Conservation (phyloP, 139 green algal genomes). For the Chlorella sorokiniana region DNA sequence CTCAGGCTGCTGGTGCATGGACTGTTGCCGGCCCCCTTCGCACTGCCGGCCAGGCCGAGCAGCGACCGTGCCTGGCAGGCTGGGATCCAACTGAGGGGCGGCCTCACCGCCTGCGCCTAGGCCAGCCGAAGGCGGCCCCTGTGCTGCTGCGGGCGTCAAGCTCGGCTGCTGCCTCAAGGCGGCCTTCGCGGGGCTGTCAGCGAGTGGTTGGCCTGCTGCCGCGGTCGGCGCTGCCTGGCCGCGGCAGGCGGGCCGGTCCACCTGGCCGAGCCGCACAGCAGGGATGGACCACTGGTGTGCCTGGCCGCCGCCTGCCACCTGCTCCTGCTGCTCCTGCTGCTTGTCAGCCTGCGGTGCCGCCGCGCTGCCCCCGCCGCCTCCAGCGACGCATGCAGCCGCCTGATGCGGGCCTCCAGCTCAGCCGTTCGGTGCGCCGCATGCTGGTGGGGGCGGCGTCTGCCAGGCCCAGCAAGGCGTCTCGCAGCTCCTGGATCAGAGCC, state of each 20-base stretch:
- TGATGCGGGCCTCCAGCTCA: conserved; percentile 12
- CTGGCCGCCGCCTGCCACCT: background rate
- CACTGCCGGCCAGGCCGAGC: no score
- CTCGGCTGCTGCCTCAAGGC: no score
- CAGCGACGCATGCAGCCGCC: conserved; percentile 14
- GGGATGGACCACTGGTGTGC: background rate
- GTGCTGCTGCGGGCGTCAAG: no score
- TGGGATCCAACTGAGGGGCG: no score
- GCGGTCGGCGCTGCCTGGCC: background rate
- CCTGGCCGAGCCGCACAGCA: background rate
- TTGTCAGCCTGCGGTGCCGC: background rate
- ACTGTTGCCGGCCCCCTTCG: no score
- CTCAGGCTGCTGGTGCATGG: no score
- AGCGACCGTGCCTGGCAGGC: no score
- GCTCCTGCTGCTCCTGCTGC: background rate
- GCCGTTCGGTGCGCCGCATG: background rate
- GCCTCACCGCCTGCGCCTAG: no score
- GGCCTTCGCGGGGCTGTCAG: no score
- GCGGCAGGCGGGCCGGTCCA: no score
- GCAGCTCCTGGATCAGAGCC: conserved; percentile 53
- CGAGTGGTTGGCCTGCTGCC: no score
- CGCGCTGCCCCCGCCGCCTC: background rate
- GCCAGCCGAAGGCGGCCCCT: no score
- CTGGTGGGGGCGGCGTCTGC: background rate
- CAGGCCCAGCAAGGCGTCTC: conserved; percentile 24